phyloP scores from a whole-genome alignment of 345 rosid species.

The Eucalyptus leucophloia region DNA sequence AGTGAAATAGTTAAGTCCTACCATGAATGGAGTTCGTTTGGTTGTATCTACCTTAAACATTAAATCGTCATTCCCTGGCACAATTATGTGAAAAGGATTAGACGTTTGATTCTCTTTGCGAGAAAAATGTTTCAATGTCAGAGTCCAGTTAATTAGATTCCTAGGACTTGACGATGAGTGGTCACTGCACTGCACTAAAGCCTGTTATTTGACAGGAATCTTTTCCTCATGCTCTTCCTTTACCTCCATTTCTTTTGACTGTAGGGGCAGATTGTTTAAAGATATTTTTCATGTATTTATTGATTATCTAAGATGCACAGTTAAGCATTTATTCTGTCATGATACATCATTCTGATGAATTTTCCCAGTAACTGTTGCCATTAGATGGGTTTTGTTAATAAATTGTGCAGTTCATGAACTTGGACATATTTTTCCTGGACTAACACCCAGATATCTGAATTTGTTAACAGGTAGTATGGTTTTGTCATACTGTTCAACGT shows the following conservation, averaged over 20 bases:
- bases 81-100: not conserved
- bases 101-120: not conserved
- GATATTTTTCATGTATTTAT: not conserved
- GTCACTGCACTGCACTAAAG: not conserved
- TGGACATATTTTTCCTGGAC: not conserved
- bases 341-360: not conserved
- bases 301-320: not conserved
- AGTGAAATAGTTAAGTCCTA: not conserved
- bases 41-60: not conserved
- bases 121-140: not conserved
- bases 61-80: not conserved
- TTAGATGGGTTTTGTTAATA: not conserved
- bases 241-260: not conserved
- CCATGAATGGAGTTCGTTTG: not conserved
- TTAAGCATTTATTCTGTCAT: not conserved
- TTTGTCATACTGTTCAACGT: conserved; percentile 55
- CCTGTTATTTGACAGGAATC: not conserved
- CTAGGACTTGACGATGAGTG: not conserved
- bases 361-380: not conserved
- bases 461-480: conserved; percentile 41
- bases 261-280: not conserved
- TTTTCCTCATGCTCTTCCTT: not conserved
- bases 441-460: not conserved
- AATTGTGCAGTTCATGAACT: not conserved
- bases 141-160: not conserved